Evolutionary conservation across 192 early-diverging fungal genomes (phyloP), one percentile per base, ranked within the genome.

Genomic region (Thamnidium elegans): DNA sequence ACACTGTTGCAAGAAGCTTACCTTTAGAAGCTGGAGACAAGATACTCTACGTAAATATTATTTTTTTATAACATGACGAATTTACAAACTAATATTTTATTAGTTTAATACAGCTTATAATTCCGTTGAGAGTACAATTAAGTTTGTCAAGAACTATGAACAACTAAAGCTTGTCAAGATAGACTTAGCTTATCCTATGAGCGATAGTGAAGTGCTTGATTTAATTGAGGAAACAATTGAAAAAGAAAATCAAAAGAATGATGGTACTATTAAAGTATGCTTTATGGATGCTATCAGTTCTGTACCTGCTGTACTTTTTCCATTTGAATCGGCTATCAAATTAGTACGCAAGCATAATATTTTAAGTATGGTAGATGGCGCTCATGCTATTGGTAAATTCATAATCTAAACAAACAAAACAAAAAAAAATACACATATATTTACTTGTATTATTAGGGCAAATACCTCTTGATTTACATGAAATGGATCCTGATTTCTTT

Each of bases 401-500:
- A 31, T 2, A 10, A 8, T 30, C 9, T n/a, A 23, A 32, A 43
- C 4, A 43, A 58, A 34, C 13, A 8, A 21, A 14, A 15, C 2
- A 9, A 17, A 9, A 5, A n/a, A n/a, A n/a, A 5, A 39, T 10
- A 6, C 9, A 10, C 36, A 45, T 43, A 19, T 21, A 59, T 17
- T 8, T 19, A 45, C 43, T 8, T 15, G 20, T 7, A 20, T 7
- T 19, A 4, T 11, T 54, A 65, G 63, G 63, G 30, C 87, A 89
- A 66, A 80, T 90, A 19, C 84, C 83, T 39, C 52, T 88, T 1
- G 67, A 87, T 42, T 44, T 89, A 6, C 61, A 62, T 19, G 76
- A 79, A 43, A 63, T 79, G 14, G 66, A 77, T 51, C 81, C 87
- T 0, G 90, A 92, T 61, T 92, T 86, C 55, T 86, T 83, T 54